phyloP scores from a whole-genome alignment of 768 basidiomycete genomes.

The Tephrocybe rancida region DNA sequence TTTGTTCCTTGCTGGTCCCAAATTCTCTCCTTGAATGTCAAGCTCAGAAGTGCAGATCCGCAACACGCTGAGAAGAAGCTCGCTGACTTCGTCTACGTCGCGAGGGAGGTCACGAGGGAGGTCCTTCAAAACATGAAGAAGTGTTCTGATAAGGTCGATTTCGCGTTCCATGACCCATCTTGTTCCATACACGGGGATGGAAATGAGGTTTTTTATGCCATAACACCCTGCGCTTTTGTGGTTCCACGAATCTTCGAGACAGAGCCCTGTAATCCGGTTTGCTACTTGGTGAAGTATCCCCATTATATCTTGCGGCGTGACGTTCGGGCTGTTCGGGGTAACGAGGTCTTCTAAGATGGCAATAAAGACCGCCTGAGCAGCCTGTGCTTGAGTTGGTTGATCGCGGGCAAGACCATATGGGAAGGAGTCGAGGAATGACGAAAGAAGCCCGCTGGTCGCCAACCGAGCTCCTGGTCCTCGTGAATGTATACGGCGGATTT shows the following conservation, averaged over 20 bases:
- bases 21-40: constrained; percentile 46
- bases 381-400: constrained; percentile 57
- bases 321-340: constrained; percentile 47
- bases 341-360: constrained; percentile 71
- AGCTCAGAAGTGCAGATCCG: constrained; percentile 57
- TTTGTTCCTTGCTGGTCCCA: constrained; percentile 50
- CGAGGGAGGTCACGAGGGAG: constrained; percentile 88
- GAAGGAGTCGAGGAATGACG: constrained; percentile 79
- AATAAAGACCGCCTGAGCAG: constrained; percentile 61
- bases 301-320: constrained; percentile 57
- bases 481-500: constrained; percentile 62
- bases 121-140: constrained; percentile 92
- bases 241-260: constrained; percentile 90
- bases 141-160: constrained; percentile 85
- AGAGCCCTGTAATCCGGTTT: constrained; percentile 80
- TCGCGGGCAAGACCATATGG: constrained; percentile 76
- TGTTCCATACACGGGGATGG: constrained; percentile 67
- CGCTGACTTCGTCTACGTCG: constrained; percentile 76
- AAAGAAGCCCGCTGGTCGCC: constrained; percentile 58
- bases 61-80: constrained; percentile 72
- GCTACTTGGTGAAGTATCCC: constrained; percentile 81
- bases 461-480: constrained; percentile 56
- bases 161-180: constrained; percentile 87
- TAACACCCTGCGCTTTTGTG: constrained; percentile 87
- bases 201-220: constrained; percentile 82